Conservation (phyloP, 1,284 basidiomycete genomes). For the Thelephora terrestris region DNA sequence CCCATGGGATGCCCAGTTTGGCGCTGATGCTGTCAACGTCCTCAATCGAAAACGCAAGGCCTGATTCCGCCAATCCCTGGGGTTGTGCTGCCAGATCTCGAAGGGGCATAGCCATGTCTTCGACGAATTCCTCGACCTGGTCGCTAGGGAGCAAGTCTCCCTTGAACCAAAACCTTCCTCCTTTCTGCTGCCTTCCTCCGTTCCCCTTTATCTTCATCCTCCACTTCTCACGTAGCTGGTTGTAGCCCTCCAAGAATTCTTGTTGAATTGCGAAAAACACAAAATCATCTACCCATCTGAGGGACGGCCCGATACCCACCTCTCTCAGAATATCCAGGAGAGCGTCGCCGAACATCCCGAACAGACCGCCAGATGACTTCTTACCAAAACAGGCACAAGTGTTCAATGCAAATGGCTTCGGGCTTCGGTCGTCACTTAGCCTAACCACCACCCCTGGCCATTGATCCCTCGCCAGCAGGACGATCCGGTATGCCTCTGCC, state of each 20-base stretch:
- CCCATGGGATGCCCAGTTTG: conserved; percentile 24
- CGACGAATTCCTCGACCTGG: conserved; percentile 6
- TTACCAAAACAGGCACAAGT: conserved; percentile 23
- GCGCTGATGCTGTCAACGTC: conserved; percentile 21
- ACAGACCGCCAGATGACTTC: conserved; percentile 18
- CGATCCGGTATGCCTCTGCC: conserved; percentile 14
- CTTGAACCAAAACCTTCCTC: conserved; percentile 7
- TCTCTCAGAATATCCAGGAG: conserved; percentile 18
- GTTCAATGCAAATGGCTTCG: conserved; percentile 8
- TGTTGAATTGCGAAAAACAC: conserved; percentile 22
- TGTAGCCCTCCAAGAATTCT: conserved; percentile 14
- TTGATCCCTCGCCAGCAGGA: conserved; percentile 21
- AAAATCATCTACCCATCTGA: conserved; percentile 33
- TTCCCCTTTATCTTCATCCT: conserved; percentile 4
- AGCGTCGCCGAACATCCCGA: conserved; percentile 21
- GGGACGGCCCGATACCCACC: conserved; percentile 22
- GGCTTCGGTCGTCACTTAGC: not conserved
- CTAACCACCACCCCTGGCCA: conserved; percentile 3
- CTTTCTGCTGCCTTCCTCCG: conserved; percentile 10
- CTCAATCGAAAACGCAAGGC: conserved; percentile 18
- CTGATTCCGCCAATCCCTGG: not conserved
- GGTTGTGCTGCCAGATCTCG: conserved; percentile 5
- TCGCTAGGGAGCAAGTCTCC: conserved; percentile 3
- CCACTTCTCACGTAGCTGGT: conserved; percentile 5
- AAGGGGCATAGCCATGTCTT: conserved; percentile 7